Percentiles rank a stretch among this genome's conserved stretches.
These are phyloP conservation scores for Sclerotinia sclerotiorum DNA, from an alignment of 2,329 filamentous ascomycete species.

Conservation along the genomic window DNA sequence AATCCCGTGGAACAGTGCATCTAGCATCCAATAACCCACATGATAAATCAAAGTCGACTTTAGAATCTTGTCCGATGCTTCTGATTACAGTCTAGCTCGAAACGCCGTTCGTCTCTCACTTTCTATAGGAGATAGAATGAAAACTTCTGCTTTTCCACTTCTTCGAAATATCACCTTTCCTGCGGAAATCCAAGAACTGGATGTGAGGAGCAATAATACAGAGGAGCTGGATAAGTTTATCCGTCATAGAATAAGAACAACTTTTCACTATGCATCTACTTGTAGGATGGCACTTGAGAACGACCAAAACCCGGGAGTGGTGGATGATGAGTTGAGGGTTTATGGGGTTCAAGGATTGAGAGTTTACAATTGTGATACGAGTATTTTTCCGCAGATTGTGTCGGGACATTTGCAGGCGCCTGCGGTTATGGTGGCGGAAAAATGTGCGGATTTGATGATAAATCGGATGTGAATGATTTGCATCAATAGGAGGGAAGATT, in stretches of 20 bases:
- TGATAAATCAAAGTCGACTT: conserved; percentile 23
- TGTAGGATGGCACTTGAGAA: conserved; percentile 8
- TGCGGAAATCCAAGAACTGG: background rate
- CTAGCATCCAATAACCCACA: conserved; percentile 21
- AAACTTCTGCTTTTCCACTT: conserved; percentile 10
- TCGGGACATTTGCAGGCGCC: conserved; percentile 32
- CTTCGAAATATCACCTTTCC: conserved; percentile 30
- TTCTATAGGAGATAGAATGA: conserved; percentile 21
- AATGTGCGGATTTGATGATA: conserved; percentile 27
- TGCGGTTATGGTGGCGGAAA: conserved; percentile 35
- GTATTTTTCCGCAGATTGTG: conserved; percentile 33
- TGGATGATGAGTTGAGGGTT: conserved; percentile 33
- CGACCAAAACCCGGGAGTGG: conserved; percentile 39
- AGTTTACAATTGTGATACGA: conserved; percentile 35
- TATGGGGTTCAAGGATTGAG: conserved; percentile 34
- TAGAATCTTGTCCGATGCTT: conserved; percentile 22
- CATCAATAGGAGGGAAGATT: background rate
- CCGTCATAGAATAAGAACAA: background rate
- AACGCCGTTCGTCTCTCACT: conserved; percentile 22
- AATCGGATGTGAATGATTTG: no score
- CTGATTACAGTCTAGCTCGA: conserved; percentile 15
- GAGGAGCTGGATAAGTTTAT: conserved; percentile 18
- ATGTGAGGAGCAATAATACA: background rate
- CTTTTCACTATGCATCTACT: background rate
- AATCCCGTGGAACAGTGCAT: conserved; percentile 23